Percentiles rank a stretch among this genome's conserved stretches.
Evolutionary conservation across 2,329 filamentous ascomycete species (phyloP).

Genomic region (Verticillium albo-atrum): DNA sequence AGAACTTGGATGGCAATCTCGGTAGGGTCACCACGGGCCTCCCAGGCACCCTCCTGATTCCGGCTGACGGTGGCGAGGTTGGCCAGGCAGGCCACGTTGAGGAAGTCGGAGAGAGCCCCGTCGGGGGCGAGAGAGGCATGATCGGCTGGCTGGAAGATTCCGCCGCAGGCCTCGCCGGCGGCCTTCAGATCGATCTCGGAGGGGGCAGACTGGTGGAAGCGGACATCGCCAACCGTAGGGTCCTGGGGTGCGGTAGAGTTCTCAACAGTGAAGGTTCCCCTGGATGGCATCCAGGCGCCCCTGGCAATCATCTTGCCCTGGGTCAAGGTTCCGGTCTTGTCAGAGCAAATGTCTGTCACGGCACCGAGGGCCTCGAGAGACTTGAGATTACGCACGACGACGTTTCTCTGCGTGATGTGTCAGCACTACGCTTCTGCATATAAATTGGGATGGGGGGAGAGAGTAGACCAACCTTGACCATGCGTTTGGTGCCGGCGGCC

Average conservation of each 20-base stretch:
- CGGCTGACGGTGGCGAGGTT: constrained; percentile 54
- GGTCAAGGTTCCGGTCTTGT: constrained; percentile 11
- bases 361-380: constrained; percentile 37
- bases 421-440: background rate
- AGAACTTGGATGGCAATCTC: constrained; percentile 67
- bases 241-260: constrained; percentile 42
- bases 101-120: constrained; percentile 40
- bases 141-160: constrained; percentile 10
- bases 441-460: background rate
- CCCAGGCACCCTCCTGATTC: constrained; percentile 41
- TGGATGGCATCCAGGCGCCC: constrained; percentile 12
- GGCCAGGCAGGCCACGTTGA: constrained; percentile 52
- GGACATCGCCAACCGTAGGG: constrained; percentile 38
- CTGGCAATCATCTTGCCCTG: constrained; percentile 11
- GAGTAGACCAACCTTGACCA: constrained; percentile 21
- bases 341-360: constrained; percentile 38
- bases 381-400: constrained; percentile 51
- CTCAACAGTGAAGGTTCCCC: constrained; percentile 9
- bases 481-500: constrained; percentile 49
- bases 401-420: constrained; percentile 33
- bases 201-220: constrained; percentile 19
- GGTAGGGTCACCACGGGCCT: constrained; percentile 56
- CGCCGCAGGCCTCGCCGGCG: constrained; percentile 8
- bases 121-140: constrained; percentile 26
- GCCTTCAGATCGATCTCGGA: constrained; percentile 4